Evolutionary conservation across 257 asterid species (phyloP).

Genomic region (Przewalskia tangutica): DNA sequence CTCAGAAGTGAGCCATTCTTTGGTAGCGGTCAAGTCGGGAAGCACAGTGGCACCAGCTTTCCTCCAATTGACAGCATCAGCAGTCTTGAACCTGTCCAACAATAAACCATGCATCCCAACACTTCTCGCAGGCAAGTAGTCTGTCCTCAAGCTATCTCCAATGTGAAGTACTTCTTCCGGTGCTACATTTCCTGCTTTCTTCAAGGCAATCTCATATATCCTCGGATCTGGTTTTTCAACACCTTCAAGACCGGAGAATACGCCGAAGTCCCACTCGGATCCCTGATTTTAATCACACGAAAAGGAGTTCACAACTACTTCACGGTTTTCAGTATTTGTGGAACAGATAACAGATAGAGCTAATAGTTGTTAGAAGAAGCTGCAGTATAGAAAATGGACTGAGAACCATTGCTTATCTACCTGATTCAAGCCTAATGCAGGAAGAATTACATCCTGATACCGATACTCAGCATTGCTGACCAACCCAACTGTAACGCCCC

Average conservation of each 20-base stretch:
- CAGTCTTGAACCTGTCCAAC: constrained; percentile 65
- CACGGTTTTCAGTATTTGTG: background rate
- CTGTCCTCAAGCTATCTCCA: constrained; percentile 89
- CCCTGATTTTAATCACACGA: constrained; percentile 40
- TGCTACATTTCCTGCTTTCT: constrained; percentile 74
- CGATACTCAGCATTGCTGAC: constrained; percentile 95
- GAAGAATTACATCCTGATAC: constrained; percentile 85
- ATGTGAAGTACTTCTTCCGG: constrained; percentile 80
- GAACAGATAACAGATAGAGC: no score
- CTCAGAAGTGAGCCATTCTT: constrained; percentile 60
- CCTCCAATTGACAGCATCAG: constrained; percentile 73
- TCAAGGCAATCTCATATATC: constrained; percentile 67
- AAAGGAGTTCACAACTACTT: background rate
- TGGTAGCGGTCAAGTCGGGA: constrained; percentile 61
- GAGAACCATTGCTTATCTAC: constrained; percentile 19
- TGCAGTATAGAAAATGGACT: background rate
- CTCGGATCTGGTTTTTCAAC: constrained; percentile 85
- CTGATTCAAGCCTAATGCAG: constrained; percentile 78
- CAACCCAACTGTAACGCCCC: constrained; percentile 67
- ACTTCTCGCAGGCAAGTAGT: constrained; percentile 65
- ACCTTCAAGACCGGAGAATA: constrained; percentile 93
- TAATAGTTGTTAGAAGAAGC: no score
- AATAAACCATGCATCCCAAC: constrained; percentile 78
- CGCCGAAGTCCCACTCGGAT: constrained; percentile 95
- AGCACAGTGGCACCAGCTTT: constrained; percentile 75